phyloP scores from a whole-genome alignment of 2,329 filamentous ascomycete genomes.

The Nemania sp. region DNA sequence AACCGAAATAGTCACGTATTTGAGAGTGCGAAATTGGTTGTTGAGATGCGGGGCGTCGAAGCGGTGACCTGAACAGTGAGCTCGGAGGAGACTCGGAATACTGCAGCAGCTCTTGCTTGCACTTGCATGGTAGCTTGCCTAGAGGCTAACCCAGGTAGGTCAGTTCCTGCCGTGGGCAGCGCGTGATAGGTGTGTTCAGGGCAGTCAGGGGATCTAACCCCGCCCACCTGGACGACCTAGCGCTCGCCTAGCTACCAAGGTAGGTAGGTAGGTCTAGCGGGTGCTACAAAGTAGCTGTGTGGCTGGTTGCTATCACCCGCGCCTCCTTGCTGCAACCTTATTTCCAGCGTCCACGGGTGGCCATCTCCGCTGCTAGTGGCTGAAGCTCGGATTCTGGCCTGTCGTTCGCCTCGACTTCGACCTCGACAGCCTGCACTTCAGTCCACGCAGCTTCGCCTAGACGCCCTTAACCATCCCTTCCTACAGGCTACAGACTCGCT shows the following conservation, averaged over 20 bases:
- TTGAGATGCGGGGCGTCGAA: too few relatives aligned
- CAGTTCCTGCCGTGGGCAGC: neutral
- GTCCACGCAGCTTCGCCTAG: constrained; percentile 8
- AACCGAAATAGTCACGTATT: too few relatives aligned
- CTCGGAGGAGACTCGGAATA: too few relatives aligned
- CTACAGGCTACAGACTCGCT: too few relatives aligned
- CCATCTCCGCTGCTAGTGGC: constrained; percentile 11
- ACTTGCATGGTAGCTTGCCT: too few relatives aligned
- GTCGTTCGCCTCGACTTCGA: constrained; percentile 15
- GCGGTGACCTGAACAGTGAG: too few relatives aligned
- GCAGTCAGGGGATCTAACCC: neutral
- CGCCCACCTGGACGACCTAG: neutral
- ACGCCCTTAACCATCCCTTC: too few relatives aligned
- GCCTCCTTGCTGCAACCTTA: constrained; percentile 1
- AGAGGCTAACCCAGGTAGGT: neutral
- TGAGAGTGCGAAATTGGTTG: too few relatives aligned
- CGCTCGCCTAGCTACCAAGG: neutral
- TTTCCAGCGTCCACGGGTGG: constrained; percentile 11
- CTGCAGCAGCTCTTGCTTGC: too few relatives aligned
- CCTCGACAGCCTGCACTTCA: neutral
- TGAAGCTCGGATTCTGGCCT: constrained; percentile 16
- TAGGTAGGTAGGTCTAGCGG: neutral
- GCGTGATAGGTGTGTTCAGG: neutral
- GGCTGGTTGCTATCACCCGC: constrained; percentile 14
- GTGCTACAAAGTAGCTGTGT: constrained; percentile 10